A percentile compares a stretch with the other conserved stretches of the same genome.
phyloP scores from a whole-genome alignment of 495 filamentous ascomycete species.

The Corynascus novoguineensis region DNA sequence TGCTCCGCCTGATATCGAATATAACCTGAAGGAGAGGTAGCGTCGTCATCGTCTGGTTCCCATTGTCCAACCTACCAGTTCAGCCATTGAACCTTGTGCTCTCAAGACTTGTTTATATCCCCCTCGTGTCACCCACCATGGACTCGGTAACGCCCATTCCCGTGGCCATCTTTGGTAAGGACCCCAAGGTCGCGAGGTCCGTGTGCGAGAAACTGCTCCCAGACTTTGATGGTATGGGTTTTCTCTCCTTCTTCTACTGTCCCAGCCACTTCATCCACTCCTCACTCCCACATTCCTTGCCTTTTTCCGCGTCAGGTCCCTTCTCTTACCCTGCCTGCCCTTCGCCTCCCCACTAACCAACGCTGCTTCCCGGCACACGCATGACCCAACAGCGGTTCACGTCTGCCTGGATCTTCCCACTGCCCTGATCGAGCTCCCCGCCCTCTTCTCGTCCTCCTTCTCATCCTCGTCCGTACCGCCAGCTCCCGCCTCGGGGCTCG shows the following conservation, averaged over 20 bases:
- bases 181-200: constrained; percentile 25
- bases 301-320: background rate
- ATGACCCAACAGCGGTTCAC: constrained; percentile 28
- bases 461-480: constrained; percentile 4
- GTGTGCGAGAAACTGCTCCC: constrained; percentile 30
- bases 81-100: background rate
- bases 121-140: constrained; percentile 8
- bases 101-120: background rate
- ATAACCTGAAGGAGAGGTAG: background rate
- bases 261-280: too few species aligned
- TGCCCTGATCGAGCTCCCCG: constrained; percentile 27
- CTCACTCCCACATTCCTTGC: background rate
- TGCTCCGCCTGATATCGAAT: background rate
- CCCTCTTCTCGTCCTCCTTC: constrained; percentile 20
- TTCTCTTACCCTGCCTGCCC: background rate
- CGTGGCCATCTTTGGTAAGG: constrained; percentile 29
- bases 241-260: too few species aligned
- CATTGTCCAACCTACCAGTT: background rate
- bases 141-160: constrained; percentile 16
- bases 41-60: background rate
- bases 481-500: constrained; percentile 23
- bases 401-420: constrained; percentile 21
- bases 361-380: background rate
- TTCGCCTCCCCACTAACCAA: background rate
- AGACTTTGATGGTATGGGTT: constrained; percentile 26